These are phyloP conservation scores for Didymella glomerata DNA, from an alignment of 2,329 filamentous ascomycete genomes.

Conservation along the genomic window DNA sequence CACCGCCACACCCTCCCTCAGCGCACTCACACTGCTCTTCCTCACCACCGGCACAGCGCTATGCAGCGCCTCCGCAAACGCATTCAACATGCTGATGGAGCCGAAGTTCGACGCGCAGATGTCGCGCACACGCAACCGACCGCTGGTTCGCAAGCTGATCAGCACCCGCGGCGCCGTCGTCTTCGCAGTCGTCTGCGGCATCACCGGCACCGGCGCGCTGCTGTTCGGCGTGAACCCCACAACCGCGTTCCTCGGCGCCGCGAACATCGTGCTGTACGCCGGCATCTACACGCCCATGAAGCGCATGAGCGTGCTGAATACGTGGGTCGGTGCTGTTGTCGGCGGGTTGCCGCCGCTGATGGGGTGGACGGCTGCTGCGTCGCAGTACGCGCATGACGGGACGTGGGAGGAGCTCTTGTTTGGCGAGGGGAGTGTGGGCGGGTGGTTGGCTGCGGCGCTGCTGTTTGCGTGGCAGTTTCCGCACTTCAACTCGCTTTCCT, in stretches of 20 bases:
- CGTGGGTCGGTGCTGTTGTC: constrained; percentile 92
- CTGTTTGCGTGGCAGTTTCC: constrained; percentile 98
- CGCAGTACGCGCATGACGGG: constrained; percentile 72
- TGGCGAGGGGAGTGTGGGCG: constrained; percentile 73
- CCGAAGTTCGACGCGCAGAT: constrained; percentile 89
- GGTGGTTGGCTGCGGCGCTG: constrained; percentile 85
- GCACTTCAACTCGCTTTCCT: constrained; percentile 94
- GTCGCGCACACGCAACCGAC: constrained; percentile 89
- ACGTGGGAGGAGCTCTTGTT: constrained; percentile 82
- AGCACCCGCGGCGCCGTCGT: constrained; percentile 73
- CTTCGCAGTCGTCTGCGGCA: constrained; percentile 80
- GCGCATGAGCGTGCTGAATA: constrained; percentile 84
- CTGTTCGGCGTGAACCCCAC: constrained; percentile 95
- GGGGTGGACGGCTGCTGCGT: constrained; percentile 96
- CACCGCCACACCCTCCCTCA: constrained; percentile 78
- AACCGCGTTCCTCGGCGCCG: constrained; percentile 81
- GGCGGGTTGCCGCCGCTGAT: constrained; percentile 95
- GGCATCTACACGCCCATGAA: constrained; percentile 94
- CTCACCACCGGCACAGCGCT: constrained; percentile 88
- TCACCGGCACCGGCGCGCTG: constrained; percentile 73
- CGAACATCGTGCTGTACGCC: constrained; percentile 90
- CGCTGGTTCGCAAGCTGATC: constrained; percentile 83
- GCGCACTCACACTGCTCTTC: constrained; percentile 89
- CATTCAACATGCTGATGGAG: constrained; percentile 97
- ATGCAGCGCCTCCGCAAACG: constrained; percentile 89